Base-by-base conservation (phyloP, 805 yeast species). In the Nakazawaea ambrosiae region DNA sequence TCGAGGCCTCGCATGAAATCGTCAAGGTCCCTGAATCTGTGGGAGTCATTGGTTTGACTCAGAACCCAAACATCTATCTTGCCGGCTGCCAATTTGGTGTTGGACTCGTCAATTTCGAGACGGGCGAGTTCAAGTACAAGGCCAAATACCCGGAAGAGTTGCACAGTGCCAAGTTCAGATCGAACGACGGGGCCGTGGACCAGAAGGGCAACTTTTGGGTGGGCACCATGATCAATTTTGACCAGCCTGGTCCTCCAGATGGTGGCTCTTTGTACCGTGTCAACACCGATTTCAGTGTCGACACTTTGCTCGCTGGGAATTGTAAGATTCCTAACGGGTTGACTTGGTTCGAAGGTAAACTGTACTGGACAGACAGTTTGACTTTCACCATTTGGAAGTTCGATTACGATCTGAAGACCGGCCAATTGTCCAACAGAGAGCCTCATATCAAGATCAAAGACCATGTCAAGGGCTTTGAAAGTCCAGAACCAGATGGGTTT, bases 161-260 rank as follows among this genome's bases (percentile, higher is more conserved):
- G 40, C 54, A 49, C 32, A 51, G 55, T 34, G 50, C 58, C 11
- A 59, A 57, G 31, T 55, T 72, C 54, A 65, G 88, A 49, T 81
- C 92, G 29, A 88, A 88, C 50, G 97, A 88, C 53, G 96, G 96
- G 0, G 71, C 75, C 32, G 72, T 87, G 28, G 88, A 85, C 42
- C 81, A 84, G 3, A 62, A 73, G 50, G 95, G 96, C 1, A 69
- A 79, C 44, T 70, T 87, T 35, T 81, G 84, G 73, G 75, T 84
- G 34, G 96, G 96, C 1, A 66, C 89, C 16, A 88, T 88, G 95
- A 66, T 67, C 37, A 48, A 50, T 25, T 43, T 43, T 28, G 36
- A 37, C 16, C 39, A 39, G 20, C 37, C 40, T 15, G 66, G 29
- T 60, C 50, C 55, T 12, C 37, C 53, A n/a, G 59, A 63, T 1